phyloP scores from a whole-genome alignment of 306 rosid genomes.

The Mimosa pudica region DNA sequence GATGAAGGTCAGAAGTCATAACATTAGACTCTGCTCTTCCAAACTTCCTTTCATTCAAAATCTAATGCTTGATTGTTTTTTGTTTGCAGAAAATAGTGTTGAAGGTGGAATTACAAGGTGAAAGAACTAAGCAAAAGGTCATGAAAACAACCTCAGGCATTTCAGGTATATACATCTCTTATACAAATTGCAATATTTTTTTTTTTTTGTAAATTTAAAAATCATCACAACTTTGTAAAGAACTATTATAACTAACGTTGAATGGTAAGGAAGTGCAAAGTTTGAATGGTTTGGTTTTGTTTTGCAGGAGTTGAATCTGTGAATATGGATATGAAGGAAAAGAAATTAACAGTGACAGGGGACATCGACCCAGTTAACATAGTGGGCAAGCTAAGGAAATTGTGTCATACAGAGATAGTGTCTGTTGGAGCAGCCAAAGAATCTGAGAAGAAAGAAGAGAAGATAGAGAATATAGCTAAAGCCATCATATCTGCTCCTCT shows the following conservation, averaged over 20 bases:
- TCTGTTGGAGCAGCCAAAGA: conserved; percentile 56
- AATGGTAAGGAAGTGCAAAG: background rate
- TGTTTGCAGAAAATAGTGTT: conserved; percentile 55
- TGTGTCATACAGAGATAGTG: conserved; percentile 33
- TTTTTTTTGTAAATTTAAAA: too few relatives aligned
- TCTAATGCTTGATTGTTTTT: background rate
- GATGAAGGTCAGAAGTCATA: background rate
- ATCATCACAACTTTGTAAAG: too few relatives aligned
- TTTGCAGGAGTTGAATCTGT: conserved; percentile 52
- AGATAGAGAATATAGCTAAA: background rate
- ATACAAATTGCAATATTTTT: background rate
- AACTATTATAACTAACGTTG: background rate
- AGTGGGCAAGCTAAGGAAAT: conserved; percentile 37
- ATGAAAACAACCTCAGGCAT: conserved; percentile 59
- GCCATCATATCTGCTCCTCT: background rate
- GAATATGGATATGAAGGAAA: conserved; percentile 52
- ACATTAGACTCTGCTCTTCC: background rate
- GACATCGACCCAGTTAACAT: conserved; percentile 52
- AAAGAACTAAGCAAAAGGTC: conserved; percentile 51
- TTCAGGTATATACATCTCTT: conserved; percentile 43
- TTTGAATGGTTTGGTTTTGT: background rate
- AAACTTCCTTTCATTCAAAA: background rate
- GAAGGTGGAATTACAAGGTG: conserved; percentile 44
- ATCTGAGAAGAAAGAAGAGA: background rate
- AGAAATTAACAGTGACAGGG: conserved; percentile 60